Evolutionary conservation across 2,329 filamentous ascomycete species (phyloP).

Genomic region (Alternaria sp.): DNA sequence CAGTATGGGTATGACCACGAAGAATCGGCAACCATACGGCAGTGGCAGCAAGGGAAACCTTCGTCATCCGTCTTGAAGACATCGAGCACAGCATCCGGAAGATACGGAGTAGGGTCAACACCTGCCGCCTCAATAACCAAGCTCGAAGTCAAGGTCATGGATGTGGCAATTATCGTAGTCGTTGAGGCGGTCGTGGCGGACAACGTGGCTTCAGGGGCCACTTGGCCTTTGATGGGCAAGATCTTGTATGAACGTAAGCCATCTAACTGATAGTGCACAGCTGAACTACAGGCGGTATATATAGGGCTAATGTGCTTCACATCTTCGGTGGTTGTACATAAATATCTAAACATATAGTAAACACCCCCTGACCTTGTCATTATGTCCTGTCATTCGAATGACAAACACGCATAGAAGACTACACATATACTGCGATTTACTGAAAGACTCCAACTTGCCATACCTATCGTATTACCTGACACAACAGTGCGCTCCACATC

Average conservation of each 20-base stretch:
- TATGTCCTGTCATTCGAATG: neutral
- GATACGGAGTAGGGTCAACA: neutral
- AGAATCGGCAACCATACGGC: too few species aligned
- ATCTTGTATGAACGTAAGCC: neutral
- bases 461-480: neutral
- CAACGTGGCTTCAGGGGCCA: neutral
- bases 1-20: neutral
- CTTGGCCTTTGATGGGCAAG: too few species aligned
- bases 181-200: neutral
- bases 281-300: neutral
- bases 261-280: neutral
- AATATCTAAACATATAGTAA: neutral
- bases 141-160: neutral
- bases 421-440: neutral
- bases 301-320: neutral
- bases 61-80: conserved; percentile 2
- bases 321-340: neutral
- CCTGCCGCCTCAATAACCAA: neutral
- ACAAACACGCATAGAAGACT: neutral
- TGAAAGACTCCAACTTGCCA: neutral
- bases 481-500: neutral
- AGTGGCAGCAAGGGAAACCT: neutral
- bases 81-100: neutral
- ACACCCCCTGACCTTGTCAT: neutral
- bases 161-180: neutral